These are phyloP conservation scores for Lactarius indigo DNA, from an alignment of 768 basidiomycete species.

Conservation along the genomic window DNA sequence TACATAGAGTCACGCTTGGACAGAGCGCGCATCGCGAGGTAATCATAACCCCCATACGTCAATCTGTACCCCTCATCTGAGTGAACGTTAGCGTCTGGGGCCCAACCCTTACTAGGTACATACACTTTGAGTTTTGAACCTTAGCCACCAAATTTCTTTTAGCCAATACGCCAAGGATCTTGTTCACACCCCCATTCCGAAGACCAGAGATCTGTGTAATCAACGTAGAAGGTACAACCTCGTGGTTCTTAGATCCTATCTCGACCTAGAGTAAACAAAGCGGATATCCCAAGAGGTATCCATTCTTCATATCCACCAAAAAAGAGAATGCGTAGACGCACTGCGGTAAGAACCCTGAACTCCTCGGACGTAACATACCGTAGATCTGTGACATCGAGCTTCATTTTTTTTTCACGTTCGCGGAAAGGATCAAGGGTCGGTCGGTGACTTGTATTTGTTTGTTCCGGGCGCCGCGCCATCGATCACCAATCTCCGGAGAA, in stretches of 20 bases:
- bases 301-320: neutral
- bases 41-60: slow-evolving; percentile 99
- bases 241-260: slow-evolving; percentile 97
- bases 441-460: neutral
- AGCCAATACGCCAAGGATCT: slow-evolving; percentile 82
- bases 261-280: slow-evolving; percentile 61
- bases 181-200: slow-evolving; percentile 90
- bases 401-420: slow-evolving; percentile 50
- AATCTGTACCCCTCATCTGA: slow-evolving; percentile 95
- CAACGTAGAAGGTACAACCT: slow-evolving; percentile 85
- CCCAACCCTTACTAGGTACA: slow-evolving; percentile 26
- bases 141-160: slow-evolving; percentile 88
- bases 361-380: slow-evolving; percentile 90
- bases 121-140: slow-evolving; percentile 92
- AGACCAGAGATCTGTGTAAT: slow-evolving; percentile 93
- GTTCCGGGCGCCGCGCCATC: neutral
- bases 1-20: slow-evolving; percentile 85
- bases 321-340: slow-evolving; percentile 31
- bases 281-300: neutral
- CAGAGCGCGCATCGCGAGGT: slow-evolving; percentile 87
- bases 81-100: neutral
- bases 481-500: neutral
- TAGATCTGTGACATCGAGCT: slow-evolving; percentile 91
- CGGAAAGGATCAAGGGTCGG: neutral
- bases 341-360: slow-evolving; percentile 94